Conservation (phyloP, 345 rosid species). For the Murraya koenigii region DNA sequence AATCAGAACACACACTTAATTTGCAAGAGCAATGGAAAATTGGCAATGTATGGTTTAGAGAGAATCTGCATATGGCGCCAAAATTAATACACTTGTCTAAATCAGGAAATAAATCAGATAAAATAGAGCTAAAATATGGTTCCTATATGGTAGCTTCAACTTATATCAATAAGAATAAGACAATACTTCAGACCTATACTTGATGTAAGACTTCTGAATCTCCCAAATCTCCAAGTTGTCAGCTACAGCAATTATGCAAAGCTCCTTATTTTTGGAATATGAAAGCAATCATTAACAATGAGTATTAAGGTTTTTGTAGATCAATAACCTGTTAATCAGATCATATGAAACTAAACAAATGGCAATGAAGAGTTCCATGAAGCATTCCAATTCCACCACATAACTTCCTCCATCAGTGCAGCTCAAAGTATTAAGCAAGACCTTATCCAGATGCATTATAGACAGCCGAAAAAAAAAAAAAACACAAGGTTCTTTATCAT, state of each 20-base stretch:
- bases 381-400: background rate
- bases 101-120: no score
- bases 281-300: background rate
- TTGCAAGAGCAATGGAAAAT: background rate
- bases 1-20: background rate
- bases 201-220: background rate
- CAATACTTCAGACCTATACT: background rate
- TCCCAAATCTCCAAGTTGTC: background rate
- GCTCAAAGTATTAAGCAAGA: background rate
- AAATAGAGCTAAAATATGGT: no score
- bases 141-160: no score
- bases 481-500: background rate
- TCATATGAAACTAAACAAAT: background rate
- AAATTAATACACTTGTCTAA: no score
- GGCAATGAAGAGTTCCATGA: background rate
- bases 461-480: background rate
- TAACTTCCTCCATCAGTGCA: background rate
- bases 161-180: background rate
- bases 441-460: background rate
- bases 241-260: background rate
- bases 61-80: no score
- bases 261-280: background rate
- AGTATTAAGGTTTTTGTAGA: background rate
- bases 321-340: background rate
- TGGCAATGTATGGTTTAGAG: no score